These are phyloP conservation scores for Clavariopsis aquatica DNA, from an alignment of 495 filamentous ascomycete species.

Conservation along the genomic window DNA sequence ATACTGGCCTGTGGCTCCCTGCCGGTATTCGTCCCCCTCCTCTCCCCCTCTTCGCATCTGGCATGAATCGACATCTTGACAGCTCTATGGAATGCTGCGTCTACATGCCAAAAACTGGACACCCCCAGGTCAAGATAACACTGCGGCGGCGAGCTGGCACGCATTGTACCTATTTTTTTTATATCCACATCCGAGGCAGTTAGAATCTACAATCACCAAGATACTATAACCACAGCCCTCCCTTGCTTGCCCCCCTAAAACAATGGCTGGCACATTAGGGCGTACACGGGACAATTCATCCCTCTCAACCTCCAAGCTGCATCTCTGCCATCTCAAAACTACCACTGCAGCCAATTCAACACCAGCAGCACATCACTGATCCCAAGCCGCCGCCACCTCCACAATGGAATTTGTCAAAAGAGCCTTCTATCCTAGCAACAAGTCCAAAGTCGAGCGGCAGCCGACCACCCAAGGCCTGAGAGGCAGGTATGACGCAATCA, in stretches of 20 bases:
- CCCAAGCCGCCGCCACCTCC: not conserved
- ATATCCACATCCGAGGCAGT: no score
- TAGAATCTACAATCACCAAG: no score
- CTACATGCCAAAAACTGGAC: no score
- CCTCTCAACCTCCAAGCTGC: not conserved
- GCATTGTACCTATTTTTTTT: no score
- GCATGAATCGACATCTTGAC: not conserved
- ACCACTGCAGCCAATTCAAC: not conserved
- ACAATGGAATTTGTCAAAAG: conserved; percentile 27
- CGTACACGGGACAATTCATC: not conserved
- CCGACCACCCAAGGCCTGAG: not conserved
- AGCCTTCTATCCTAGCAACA: conserved; percentile 26
- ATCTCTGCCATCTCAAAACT: not conserved
- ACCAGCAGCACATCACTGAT: no score
- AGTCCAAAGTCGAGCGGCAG: conserved; percentile 18
- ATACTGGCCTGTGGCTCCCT: no score
- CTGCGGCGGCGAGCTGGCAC: no score
- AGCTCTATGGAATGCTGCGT: not conserved
- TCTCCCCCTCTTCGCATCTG: not conserved
- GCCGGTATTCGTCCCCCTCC: no score
- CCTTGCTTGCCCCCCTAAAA: no score
- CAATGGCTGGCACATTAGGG: not conserved
- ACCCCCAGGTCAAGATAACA: no score
- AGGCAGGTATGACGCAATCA: conserved; percentile 28
- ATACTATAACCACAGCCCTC: no score